These are phyloP conservation scores for Cryptosporidium ubiquitum DNA, from an alignment of 169 alveolate species.

Conservation along the genomic window DNA sequence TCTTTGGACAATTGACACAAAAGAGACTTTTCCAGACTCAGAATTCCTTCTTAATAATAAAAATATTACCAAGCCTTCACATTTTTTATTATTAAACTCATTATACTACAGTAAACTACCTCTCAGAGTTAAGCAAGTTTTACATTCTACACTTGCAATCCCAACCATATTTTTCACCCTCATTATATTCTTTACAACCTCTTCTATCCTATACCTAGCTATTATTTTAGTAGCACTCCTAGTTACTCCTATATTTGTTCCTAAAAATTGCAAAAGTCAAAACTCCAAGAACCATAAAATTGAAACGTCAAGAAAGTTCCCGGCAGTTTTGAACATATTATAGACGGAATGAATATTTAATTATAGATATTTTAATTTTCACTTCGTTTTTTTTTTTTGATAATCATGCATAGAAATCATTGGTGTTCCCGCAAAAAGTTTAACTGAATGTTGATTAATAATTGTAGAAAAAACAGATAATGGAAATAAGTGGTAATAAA, in stretches of 20 bases:
- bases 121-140: slow-evolving; percentile 19
- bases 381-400: not conserved
- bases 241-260: not conserved
- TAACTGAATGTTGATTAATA: not conserved
- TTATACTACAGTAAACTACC: slow-evolving; percentile 34
- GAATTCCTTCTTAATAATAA: not conserved
- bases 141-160: slow-evolving; percentile 14
- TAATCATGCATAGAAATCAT: not conserved
- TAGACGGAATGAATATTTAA: not conserved
- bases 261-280: not conserved
- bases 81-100: not conserved
- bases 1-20: slow-evolving; percentile 39
- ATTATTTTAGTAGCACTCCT: slow-evolving; percentile 20
- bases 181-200: slow-evolving; percentile 29
- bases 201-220: slow-evolving; percentile 22
- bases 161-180: slow-evolving; percentile 42
- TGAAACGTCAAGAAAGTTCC: not conserved
- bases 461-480: not conserved
- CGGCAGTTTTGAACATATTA: not conserved
- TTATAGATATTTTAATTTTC: not conserved
- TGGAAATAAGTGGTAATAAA: slow-evolving; percentile 8
- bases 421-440: not conserved
- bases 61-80: slow-evolving; percentile 26
- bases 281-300: not conserved
- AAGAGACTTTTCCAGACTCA: not conserved